These are phyloP conservation scores for Sporobolomyces phaffii DNA, from an alignment of 768 basidiomycete genomes.

Conservation along the genomic window DNA sequence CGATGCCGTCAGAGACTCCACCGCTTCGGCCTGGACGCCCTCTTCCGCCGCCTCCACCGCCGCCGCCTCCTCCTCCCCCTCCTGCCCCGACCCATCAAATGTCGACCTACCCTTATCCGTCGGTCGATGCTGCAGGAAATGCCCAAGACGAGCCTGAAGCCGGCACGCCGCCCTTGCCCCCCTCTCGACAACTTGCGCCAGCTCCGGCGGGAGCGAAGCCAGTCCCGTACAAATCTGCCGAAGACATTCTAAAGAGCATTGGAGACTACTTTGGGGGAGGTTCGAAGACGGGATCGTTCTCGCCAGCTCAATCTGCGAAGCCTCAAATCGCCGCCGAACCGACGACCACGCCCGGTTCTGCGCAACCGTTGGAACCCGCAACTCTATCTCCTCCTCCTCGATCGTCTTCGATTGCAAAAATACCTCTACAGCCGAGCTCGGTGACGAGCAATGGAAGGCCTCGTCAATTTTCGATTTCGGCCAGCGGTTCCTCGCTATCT, in stretches of 20 bases:
- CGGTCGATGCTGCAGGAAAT: too few species aligned
- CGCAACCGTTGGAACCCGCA: not conserved
- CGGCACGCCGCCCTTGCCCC: constrained; percentile 26
- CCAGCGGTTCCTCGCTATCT: not conserved
- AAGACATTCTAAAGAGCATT: constrained; percentile 38
- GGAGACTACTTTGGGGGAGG: constrained; percentile 34
- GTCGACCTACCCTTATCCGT: too few species aligned
- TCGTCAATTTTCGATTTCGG: constrained; percentile 3
- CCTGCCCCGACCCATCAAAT: too few species aligned
- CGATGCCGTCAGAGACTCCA: constrained; percentile 13
- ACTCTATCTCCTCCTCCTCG: not conserved
- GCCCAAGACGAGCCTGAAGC: constrained; percentile 18
- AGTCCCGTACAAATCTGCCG: constrained; percentile 19
- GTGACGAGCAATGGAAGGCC: not conserved
- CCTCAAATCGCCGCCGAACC: not conserved
- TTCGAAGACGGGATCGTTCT: not conserved
- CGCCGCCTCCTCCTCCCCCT: not conserved
- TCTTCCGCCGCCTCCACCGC: not conserved
- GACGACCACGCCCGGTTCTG: not conserved
- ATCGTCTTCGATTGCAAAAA: not conserved
- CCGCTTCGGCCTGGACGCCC: not conserved
- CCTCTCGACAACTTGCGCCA: constrained; percentile 3
- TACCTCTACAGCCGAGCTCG: not conserved
- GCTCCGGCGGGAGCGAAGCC: not conserved
- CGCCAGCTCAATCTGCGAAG: not conserved